Evolutionary conservation across 441 rosid genomes (phyloP).

Genomic region (Brassica balearica): DNA sequence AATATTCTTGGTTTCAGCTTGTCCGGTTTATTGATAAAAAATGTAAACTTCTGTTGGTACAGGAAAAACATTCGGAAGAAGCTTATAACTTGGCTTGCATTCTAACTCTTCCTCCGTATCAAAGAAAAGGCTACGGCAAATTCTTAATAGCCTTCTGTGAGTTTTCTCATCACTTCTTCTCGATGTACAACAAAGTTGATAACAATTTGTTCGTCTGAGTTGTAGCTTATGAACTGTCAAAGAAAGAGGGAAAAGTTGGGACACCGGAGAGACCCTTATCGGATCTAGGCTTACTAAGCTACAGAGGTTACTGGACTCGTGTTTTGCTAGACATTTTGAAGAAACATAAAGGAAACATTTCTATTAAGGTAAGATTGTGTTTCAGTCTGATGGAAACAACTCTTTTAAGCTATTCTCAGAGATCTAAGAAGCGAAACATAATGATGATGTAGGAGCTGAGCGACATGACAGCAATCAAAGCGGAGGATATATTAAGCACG

Average conservation of each 20-base stretch:
- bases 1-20: conserved; percentile 4
- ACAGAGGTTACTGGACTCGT: conserved; percentile 98
- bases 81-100: conserved; percentile 98
- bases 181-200: conserved; percentile 27
- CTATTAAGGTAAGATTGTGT: conserved; percentile 72
- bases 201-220: neutral
- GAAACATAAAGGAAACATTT: conserved; percentile 96
- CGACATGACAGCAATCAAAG: conserved; percentile 98
- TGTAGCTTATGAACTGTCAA: conserved; percentile 94
- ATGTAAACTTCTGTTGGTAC: conserved; percentile 34
- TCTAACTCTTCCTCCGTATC: conserved; percentile 98
- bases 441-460: conserved; percentile 77
- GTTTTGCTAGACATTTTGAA: conserved; percentile 94
- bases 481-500: conserved; percentile 89
- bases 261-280: conserved; percentile 99
- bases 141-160: conserved; percentile 98
- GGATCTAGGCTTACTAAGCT: conserved; percentile 93
- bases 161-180: conserved; percentile 42
- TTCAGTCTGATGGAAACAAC: neutral
- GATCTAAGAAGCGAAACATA: conserved; percentile 4
- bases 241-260: conserved; percentile 99
- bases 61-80: conserved; percentile 99
- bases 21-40: neutral
- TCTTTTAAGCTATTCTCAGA: neutral
- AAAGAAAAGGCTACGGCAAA: conserved; percentile 99